Base-by-base conservation (phyloP, 441 rosid species). In the Kokia cookei region DNA sequence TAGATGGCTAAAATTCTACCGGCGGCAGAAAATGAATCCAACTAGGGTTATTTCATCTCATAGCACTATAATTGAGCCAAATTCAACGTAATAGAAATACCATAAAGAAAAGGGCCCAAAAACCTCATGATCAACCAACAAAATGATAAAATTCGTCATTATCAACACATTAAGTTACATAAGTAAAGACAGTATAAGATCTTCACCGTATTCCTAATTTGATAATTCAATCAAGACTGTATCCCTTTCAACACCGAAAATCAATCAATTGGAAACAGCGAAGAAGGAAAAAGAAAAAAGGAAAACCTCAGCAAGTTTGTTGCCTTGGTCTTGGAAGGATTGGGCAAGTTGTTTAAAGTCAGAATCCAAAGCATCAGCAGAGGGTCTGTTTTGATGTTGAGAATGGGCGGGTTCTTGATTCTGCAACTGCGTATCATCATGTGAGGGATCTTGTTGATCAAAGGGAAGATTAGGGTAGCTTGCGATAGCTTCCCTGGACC, bases 281-380 rank as follows among this genome's bases (percentile, higher is more conserved):
- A n/a, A 27, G 17, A 12, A 22, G 54, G n/a, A 29, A 70, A 27
- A 8, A 48, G 2, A 4, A 2, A 22, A 59, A 50, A 26, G 7
- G 17, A 53, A 4, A 13, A 93, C 94, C 96, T 91, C 89, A 8
- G 98, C 96, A 10, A 90, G 87, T 74, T 85, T 84, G 78, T 88
- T 84, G 35, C 97, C 97, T 69, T 87, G 90, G 14, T 78, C 66
- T 81, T 84, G 90, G 79, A 93, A 88, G 19, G 92, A 84, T 1
- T 80, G 80, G 12, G 90, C 89, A 12, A 90, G 85, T 45, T 66
- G 73, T 73, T 71, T 78, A 57, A 78, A 64, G 68, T 82, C 82
- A 24, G 79, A 66, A 68, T 76, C 74, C 12, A 37, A 65, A 14
- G 57, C 37, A 35, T 68, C 63, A 19, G 6, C 75, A 68, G 69